These are phyloP conservation scores for Diospyros kaki DNA, from an alignment of 148 eudicot genomes.

Conservation along the genomic window DNA sequence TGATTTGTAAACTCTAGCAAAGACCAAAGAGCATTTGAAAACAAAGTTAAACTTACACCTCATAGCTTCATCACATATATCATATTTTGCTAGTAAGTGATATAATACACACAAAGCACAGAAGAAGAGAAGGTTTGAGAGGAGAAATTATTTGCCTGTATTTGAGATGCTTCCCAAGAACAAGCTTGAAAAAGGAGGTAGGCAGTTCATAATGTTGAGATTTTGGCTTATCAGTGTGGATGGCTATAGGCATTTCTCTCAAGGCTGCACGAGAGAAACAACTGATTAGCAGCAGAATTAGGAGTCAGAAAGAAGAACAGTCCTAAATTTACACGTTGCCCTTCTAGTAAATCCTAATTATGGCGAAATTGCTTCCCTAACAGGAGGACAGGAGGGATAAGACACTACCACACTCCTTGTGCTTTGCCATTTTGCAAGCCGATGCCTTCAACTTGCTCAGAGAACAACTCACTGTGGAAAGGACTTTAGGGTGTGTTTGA, in stretches of 20 bases:
- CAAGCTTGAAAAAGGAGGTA: slow-evolving; percentile 93
- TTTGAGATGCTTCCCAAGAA: slow-evolving; percentile 81
- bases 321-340: no score
- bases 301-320: no score
- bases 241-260: slow-evolving; percentile 87
- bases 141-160: slow-evolving; percentile 55
- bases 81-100: neutral
- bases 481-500: no score
- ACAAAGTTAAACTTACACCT: neutral
- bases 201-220: slow-evolving; percentile 93
- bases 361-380: no score
- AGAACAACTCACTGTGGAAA: no score
- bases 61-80: neutral
- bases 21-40: neutral
- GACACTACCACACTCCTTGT: no score
- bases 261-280: slow-evolving; percentile 49
- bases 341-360: no score
- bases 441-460: no score
- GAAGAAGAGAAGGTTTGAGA: neutral
- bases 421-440: no score
- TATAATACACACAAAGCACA: neutral
- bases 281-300: neutral
- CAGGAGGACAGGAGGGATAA: no score
- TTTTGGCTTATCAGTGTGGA: slow-evolving; percentile 74
- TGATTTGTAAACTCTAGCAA: neutral